Evolutionary conservation across 352 stramenopile species (phyloP).

Genomic region (Phytophthora sojae): DNA sequence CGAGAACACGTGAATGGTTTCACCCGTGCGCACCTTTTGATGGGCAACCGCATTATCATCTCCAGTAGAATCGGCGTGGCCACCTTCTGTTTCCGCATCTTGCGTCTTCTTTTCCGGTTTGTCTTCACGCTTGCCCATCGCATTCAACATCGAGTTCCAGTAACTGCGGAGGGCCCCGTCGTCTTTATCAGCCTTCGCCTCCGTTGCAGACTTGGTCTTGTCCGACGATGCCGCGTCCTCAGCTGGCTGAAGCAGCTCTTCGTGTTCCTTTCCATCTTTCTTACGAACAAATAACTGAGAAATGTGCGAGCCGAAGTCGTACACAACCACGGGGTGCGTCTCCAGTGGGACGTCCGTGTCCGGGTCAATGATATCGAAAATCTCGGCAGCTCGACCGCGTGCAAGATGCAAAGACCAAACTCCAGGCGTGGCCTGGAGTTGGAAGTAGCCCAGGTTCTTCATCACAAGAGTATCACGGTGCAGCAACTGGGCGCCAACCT

Average conservation of each 20-base stretch:
- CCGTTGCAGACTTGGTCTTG: slow-evolving; percentile 17
- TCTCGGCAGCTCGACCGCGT: slow-evolving; percentile 68
- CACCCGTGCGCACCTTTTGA: slow-evolving; percentile 64
- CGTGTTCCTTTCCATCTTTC: slow-evolving; percentile 88
- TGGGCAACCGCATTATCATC: slow-evolving; percentile 25
- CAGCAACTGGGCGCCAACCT: slow-evolving; percentile 58
- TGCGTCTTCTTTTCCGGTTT: slow-evolving; percentile 14
- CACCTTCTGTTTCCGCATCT: slow-evolving; percentile 20
- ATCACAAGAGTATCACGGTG: slow-evolving; percentile 98
- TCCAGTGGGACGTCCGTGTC: slow-evolving; percentile 50
- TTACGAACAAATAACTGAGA: slow-evolving; percentile 93
- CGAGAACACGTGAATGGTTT: slow-evolving; percentile 99
- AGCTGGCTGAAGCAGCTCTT: slow-evolving; percentile 56
- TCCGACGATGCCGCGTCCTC: slow-evolving; percentile 26
- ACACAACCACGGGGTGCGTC: slow-evolving; percentile 59
- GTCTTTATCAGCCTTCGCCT: slow-evolving; percentile 50
- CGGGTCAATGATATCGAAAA: slow-evolving; percentile 82
- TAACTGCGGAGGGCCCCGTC: slow-evolving; percentile 67
- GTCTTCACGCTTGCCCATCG: slow-evolving; percentile 61
- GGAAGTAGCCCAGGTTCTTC: slow-evolving; percentile 99
- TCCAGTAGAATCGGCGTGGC: no score
- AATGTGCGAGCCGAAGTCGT: slow-evolving; percentile 90
- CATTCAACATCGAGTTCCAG: slow-evolving; percentile 77
- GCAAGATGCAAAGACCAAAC: slow-evolving; percentile 95
- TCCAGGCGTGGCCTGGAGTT: slow-evolving; percentile 97